Conservation (phyloP, 2,329 filamentous ascomycete genomes). For the Orbilia brochopaga region DNA sequence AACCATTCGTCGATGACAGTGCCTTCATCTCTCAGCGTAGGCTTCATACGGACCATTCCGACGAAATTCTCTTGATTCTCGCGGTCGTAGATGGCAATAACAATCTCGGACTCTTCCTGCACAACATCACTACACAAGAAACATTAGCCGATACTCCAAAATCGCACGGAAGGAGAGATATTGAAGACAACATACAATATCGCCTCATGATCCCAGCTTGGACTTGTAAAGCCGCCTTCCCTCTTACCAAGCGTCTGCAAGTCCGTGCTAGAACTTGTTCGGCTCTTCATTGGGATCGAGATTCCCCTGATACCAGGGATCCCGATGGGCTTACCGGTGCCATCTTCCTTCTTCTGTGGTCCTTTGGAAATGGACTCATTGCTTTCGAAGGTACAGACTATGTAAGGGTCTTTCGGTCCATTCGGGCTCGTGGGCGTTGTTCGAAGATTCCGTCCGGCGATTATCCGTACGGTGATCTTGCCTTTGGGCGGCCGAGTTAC, state of each 20-base stretch:
- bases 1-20: constrained; percentile 86
- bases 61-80: constrained; percentile 85
- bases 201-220: constrained; percentile 94
- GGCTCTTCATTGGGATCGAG: constrained; percentile 95
- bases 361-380: constrained; percentile 94
- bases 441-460: constrained; percentile 80
- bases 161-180: constrained; percentile 50
- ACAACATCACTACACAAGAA: constrained; percentile 76
- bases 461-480: constrained; percentile 86
- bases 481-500: constrained; percentile 75
- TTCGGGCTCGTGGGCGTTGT: constrained; percentile 63
- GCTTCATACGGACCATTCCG: constrained; percentile 83
- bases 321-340: constrained; percentile 64
- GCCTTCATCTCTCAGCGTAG: constrained; percentile 69
- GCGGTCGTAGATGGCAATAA: constrained; percentile 91
- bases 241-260: constrained; percentile 63
- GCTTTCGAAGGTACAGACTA: constrained; percentile 94
- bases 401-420: constrained; percentile 76
- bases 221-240: constrained; percentile 74
- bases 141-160: constrained; percentile 54
- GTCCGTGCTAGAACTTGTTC: constrained; percentile 95
- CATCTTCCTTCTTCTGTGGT: constrained; percentile 67
- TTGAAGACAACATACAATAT: constrained; percentile 74
- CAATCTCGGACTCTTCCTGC: constrained; percentile 84
- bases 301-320: constrained; percentile 76